Percentiles rank a stretch among this genome's conserved stretches.
phyloP scores from a whole-genome alignment of 441 rosid species.

The California macrophylla region DNA sequence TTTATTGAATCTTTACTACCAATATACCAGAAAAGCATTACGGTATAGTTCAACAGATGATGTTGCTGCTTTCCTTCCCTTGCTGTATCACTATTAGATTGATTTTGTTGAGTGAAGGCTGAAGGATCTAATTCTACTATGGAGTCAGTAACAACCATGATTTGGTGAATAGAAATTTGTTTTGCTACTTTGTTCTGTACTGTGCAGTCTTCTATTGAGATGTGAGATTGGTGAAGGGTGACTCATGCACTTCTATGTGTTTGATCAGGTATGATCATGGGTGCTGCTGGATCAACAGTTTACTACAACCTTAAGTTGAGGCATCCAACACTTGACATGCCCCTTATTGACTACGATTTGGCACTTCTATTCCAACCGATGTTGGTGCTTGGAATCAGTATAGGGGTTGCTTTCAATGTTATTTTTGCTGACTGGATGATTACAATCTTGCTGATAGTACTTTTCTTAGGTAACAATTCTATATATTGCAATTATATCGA shows the following conservation, averaged over 20 bases:
- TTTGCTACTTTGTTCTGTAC: too few species aligned
- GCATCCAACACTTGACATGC: slow-evolving; percentile 64
- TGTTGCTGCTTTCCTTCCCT: too few species aligned
- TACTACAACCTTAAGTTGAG: slow-evolving; percentile 52
- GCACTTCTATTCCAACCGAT: slow-evolving; percentile 62
- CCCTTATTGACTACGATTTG: slow-evolving; percentile 62
- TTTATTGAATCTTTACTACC: not conserved
- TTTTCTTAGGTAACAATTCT: slow-evolving; percentile 39
- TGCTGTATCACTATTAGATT: too few species aligned
- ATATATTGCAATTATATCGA: not conserved
- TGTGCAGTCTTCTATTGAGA: too few species aligned
- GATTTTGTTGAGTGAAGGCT: too few species aligned
- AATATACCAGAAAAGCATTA: too few species aligned
- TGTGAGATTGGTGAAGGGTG: too few species aligned
- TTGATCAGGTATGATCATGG: slow-evolving; percentile 63
- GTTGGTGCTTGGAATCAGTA: slow-evolving; percentile 64
- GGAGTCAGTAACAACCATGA: too few species aligned
- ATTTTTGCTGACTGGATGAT: slow-evolving; percentile 69
- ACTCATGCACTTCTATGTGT: not conserved
- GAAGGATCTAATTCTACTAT: too few species aligned
- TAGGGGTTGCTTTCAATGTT: slow-evolving; percentile 58
- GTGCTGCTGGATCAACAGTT: slow-evolving; percentile 55
- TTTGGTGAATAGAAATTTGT: too few species aligned
- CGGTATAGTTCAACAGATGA: too few species aligned
- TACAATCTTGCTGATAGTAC: slow-evolving; percentile 53